Evolutionary conservation across 2,329 filamentous ascomycete species (phyloP).

Genomic region (Pseudocercospora crystallina): DNA sequence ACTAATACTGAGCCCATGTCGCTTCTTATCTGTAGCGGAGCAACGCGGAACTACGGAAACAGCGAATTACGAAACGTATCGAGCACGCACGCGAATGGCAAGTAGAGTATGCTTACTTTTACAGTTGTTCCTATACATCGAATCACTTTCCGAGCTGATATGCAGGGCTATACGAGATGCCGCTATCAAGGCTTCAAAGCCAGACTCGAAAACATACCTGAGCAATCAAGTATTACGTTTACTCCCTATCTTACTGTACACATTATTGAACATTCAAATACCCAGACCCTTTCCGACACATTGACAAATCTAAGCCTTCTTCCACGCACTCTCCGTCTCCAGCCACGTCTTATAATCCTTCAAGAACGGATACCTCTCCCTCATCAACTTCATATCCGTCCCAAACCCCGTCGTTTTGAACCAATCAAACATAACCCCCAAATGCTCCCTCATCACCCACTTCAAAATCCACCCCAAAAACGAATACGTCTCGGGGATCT

Average conservation of each 20-base stretch:
- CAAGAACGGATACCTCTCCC: conserved; percentile 46
- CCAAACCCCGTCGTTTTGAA: conserved; percentile 50
- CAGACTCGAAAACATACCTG: too few species aligned
- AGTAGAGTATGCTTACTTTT: conserved; percentile 8
- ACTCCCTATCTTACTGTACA: too few species aligned
- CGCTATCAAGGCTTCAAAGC: too few species aligned
- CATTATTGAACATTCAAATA: too few species aligned
- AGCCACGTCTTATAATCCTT: conserved; percentile 52
- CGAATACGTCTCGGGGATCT: conserved; percentile 45
- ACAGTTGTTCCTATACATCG: neutral
- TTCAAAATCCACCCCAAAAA: conserved; percentile 43
- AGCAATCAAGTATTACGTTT: too few species aligned
- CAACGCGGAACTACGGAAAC: neutral
- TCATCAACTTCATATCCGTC: conserved; percentile 46
- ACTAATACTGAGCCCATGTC: neutral
- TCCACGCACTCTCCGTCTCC: conserved; percentile 47
- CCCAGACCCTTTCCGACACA: too few species aligned
- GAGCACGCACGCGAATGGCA: too few species aligned
- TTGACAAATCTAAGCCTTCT: conserved; percentile 7
- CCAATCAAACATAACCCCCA: conserved; percentile 44
- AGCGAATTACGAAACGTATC: too few species aligned
- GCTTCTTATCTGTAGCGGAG: neutral
- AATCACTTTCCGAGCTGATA: too few species aligned
- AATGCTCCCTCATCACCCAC: conserved; percentile 39
- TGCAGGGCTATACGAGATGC: too few species aligned